Evolutionary conservation across 2,329 filamentous ascomycete genomes (phyloP), one percentile per base, ranked within the genome.

Genomic region (Pseudopyrenochaeta lycopersici): DNA sequence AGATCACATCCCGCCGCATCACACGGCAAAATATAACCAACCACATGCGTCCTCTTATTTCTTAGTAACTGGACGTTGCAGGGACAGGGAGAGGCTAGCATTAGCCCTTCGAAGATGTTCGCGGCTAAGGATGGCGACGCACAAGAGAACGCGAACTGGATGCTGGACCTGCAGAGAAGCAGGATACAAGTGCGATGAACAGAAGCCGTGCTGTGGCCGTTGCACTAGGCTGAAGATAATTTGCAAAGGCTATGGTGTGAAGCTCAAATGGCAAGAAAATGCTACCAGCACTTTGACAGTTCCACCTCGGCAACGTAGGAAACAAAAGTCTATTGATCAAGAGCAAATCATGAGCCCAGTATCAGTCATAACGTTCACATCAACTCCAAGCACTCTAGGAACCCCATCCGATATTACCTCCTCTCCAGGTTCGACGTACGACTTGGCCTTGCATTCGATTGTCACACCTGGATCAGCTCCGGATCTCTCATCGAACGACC

Each of bases 161-260:
- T 72, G 70, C 52, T 71, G 68, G 68, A 72, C 70, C 3, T 72
- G 70, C 56, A 54, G 68, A 14, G 67, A 70, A 51, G 66, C 68
- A 11, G 70, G 70, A 1, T 72, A 72, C 48, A 72, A 72, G 45
- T 72, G 70, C 56, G 68, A 72, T 40, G 70, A 72, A 42, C 54
- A 66, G 29, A 71, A 68, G 23, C 70, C 70, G 2, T 61, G 55
- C 33, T 72, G 70, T 29, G 59, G 63, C 14, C 51, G 70, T 31
- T 72, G 70, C 20, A 61, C 53, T 4, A 56, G 70, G 18, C 40
- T 72, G n/a, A 67, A 64, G 11, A 71, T 71, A 30, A 58, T 47
- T 9, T 72, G 70, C 46, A 70, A 67, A 56, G 70, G 70, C 3
- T 72, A 72, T 35, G 67, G 65, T 4, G 46, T 69, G 31, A 70